These are phyloP conservation scores for Stramenopiles sp. DNA, from an alignment of 352 stramenopile species.

Conservation along the genomic window DNA sequence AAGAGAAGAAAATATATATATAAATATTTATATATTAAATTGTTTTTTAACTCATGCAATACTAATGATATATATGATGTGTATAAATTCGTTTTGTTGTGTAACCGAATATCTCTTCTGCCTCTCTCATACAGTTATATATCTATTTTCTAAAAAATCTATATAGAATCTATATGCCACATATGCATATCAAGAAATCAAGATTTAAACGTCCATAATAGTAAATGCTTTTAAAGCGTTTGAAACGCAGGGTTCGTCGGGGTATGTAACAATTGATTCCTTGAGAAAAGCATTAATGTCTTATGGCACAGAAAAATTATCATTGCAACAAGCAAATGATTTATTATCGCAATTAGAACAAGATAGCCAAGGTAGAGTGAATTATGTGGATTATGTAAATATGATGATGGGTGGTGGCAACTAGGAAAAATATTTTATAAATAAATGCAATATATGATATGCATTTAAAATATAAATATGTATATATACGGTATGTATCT, in stretches of 20 bases:
- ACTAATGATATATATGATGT: slow-evolving; percentile 8
- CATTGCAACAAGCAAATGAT: slow-evolving; percentile 61
- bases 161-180: no score
- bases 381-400: slow-evolving; percentile 78
- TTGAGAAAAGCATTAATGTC: slow-evolving; percentile 56
- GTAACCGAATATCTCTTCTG: no score
- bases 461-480: no score
- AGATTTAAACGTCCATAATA: slow-evolving; percentile 76
- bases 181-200: slow-evolving; percentile 67
- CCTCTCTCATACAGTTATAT: no score
- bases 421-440: no score
- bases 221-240: slow-evolving; percentile 63
- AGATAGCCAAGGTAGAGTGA: slow-evolving; percentile 67
- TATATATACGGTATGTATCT: no score
- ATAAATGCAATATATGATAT: no score
- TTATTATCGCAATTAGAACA: slow-evolving; percentile 71
- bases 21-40: slow-evolving; percentile 14
- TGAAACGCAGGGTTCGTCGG: slow-evolving; percentile 20
- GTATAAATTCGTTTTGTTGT: slow-evolving; percentile 14
- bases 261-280: slow-evolving; percentile 42
- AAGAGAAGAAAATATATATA: no score
- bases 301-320: slow-evolving; percentile 69
- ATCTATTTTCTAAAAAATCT: no score
- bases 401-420: slow-evolving; percentile 88
- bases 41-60: background rate